Base-by-base conservation (phyloP, 306 rosid species). In the Cicer cuneatum region DNA sequence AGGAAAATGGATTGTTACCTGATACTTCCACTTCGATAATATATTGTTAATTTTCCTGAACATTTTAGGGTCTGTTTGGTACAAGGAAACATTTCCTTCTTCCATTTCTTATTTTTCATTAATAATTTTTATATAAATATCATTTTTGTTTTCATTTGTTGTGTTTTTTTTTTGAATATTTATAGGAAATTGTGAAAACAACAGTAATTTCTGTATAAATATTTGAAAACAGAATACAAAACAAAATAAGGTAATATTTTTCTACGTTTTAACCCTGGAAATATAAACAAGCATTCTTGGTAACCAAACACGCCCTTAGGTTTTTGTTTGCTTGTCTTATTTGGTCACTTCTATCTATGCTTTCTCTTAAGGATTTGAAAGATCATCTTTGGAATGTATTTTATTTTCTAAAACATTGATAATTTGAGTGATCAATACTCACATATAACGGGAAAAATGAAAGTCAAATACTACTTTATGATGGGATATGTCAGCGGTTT, bases 11-110 rank as follows among this genome's bases (percentile, higher is more conserved):
- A 21, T 18, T 46, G 47, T 74, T 64, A 57, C 52, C 7, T 29
- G 77, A 67, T 72, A 60, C 13, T 76, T 21, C 35, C 40, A 18
- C 35, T 46, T 79, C n/a, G 53, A 64, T 78, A 73, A 47, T 46
- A 21, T 64, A 10, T 35, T 56, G 61, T 53, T 56, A 71, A 16
- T 48, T 64, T 63, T 61, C 16, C 10, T 21, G 53, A 69, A 21
- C 49, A 14, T 10, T 18, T 43, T 60, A 38, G 47, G 46, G 48
- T 39, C 21, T 40, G 37, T 19, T 56, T 56, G 9, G 49, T 40
- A 15, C 40, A 65, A 2, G 69, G 13, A 41, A 41, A 16, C 35
- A 64, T 64, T 40, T 38, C 18, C 8, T 18, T 64, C 41, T 40
- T 40, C 10, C 16, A 42, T 5, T 65, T 65, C 16, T 10, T 11